Percentiles rank a stretch among this genome's conserved stretches.
Evolutionary conservation across 805 yeast species (phyloP).

Genomic region (Suhomyces sp.): DNA sequence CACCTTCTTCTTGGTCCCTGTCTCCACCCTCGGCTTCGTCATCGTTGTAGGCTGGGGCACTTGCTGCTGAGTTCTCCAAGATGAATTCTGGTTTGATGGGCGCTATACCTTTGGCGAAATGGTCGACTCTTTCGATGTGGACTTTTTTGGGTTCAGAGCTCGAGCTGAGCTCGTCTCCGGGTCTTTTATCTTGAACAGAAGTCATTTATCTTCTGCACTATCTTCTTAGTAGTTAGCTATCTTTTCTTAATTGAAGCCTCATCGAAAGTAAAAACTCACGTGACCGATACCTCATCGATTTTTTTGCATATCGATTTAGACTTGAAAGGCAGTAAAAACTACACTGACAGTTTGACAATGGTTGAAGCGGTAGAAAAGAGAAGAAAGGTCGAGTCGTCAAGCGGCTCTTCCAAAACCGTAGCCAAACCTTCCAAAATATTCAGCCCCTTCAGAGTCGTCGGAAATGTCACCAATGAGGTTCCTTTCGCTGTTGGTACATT

Average conservation of each 20-base stretch:
- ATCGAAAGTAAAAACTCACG: not conserved
- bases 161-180: conserved; percentile 13
- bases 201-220: not conserved
- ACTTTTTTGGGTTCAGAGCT: conserved; percentile 16
- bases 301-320: not conserved
- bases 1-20: conserved; percentile 23
- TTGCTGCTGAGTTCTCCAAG: conserved; percentile 43
- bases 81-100: conserved; percentile 71
- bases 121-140: conserved; percentile 18
- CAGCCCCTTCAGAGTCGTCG: conserved; percentile 82
- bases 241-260: not conserved
- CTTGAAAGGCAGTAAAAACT: not conserved
- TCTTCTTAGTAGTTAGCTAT: not conserved
- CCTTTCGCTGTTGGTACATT: conserved; percentile 89
- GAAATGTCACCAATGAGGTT: conserved; percentile 79
- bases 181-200: conserved; percentile 12
- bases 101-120: conserved; percentile 61
- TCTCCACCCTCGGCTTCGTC: conserved; percentile 48
- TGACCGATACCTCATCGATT: conserved; percentile 1
- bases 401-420: conserved; percentile 3
- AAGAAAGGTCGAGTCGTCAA: conserved; percentile 18
- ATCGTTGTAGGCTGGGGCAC: conserved; percentile 37
- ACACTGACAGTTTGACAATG: conserved; percentile 9
- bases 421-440: conserved; percentile 47
- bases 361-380: conserved; percentile 31